phyloP scores from a whole-genome alignment of 2,329 filamentous ascomycete genomes.

The Tolypocladium sp. region DNA sequence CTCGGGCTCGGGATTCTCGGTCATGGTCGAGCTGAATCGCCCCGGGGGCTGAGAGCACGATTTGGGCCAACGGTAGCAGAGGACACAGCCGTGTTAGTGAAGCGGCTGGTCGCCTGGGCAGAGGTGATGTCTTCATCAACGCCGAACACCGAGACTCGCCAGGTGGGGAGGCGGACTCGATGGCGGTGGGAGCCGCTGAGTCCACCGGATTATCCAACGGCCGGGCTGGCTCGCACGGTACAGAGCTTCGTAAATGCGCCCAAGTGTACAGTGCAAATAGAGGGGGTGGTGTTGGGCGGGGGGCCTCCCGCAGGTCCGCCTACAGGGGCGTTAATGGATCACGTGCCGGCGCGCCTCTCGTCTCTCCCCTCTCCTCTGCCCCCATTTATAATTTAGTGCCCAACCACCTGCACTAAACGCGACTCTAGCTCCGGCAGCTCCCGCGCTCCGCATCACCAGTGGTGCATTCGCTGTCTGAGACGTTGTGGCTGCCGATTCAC shows the following conservation, averaged over 20 bases:
- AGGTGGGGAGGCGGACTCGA: slow-evolving; percentile 3
- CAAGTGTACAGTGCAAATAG: not conserved
- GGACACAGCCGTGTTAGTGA: not conserved
- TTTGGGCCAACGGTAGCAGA: not conserved
- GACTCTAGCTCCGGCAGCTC: not conserved
- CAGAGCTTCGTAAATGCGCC: not conserved
- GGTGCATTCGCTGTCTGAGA: not conserved
- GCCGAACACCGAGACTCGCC: slow-evolving; percentile 26
- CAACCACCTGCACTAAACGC: not conserved
- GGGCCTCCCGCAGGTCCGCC: not conserved
- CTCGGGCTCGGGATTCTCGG: slow-evolving; percentile 33
- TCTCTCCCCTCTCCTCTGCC: not conserved
- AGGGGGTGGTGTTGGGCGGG: no score
- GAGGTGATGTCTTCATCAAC: slow-evolving; percentile 14
- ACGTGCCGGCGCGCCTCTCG: not conserved
- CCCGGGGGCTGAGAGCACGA: not conserved
- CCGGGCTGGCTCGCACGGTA: not conserved
- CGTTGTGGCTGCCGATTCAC: not conserved
- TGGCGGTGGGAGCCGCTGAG: not conserved
- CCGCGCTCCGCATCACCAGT: not conserved
- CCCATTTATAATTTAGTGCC: not conserved
- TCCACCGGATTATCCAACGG: not conserved
- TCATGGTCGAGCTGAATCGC: slow-evolving; percentile 23
- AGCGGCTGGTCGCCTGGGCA: not conserved
- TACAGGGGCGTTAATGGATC: not conserved